phyloP scores from a whole-genome alignment of 768 basidiomycete genomes.

The Hemileccinum impolitum region DNA sequence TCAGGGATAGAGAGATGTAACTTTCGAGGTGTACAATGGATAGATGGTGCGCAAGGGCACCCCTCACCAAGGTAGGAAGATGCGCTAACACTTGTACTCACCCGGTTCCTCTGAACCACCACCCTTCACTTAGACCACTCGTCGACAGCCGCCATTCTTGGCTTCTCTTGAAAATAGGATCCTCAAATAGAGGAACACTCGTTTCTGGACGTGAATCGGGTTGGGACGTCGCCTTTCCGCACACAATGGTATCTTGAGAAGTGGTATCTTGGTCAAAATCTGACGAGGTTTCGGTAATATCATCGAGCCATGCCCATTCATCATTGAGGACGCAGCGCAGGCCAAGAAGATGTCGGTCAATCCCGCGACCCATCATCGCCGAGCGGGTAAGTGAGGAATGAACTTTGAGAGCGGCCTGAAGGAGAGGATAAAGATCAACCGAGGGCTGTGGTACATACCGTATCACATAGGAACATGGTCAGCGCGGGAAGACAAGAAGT shows the following conservation, averaged over 20 bases:
- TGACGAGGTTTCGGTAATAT: background rate
- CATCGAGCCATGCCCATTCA: slow-evolving; percentile 28
- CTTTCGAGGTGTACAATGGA: background rate
- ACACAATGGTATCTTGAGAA: background rate
- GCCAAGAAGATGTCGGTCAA: slow-evolving; percentile 90
- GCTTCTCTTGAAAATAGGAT: slow-evolving; percentile 69
- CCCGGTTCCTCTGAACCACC: slow-evolving; percentile 87
- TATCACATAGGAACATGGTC: slow-evolving; percentile 1
- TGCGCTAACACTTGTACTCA: slow-evolving; percentile 25
- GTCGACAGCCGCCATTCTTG: slow-evolving; percentile 88
- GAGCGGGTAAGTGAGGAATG: slow-evolving; percentile 73
- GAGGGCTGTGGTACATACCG: slow-evolving; percentile 5
- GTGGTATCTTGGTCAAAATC: slow-evolving; percentile 3
- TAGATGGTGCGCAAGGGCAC: background rate
- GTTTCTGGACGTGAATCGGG: background rate
- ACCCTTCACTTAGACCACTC: slow-evolving; percentile 83
- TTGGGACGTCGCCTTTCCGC: background rate
- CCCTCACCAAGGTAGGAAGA: background rate
- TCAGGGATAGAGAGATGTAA: background rate
- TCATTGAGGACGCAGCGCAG: slow-evolving; percentile 59
- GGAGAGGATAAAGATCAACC: slow-evolving; percentile 41
- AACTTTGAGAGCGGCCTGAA: slow-evolving; percentile 64
- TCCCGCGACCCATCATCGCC: slow-evolving; percentile 77
- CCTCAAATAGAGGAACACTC: slow-evolving; percentile 59
- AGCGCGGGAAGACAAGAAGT: too few relatives aligned